These are phyloP conservation scores for Berberis vulgaris DNA, from an alignment of 164 flowering plant species.

Conservation along the genomic window DNA sequence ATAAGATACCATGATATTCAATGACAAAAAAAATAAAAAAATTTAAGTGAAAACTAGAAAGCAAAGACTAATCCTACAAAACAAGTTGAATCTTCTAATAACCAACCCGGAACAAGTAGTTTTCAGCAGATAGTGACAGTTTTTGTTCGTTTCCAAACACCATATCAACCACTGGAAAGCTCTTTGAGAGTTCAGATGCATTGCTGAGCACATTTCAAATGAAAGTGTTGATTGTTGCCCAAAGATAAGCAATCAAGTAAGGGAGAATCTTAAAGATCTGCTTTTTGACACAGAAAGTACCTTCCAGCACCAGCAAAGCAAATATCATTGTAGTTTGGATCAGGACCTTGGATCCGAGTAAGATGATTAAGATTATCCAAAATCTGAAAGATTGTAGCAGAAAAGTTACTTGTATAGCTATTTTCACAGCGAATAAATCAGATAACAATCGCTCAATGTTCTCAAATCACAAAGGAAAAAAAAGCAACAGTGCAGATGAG, in stretches of 20 bases:
- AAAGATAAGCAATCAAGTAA: conserved; percentile 1
- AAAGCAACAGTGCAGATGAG: too few relatives aligned
- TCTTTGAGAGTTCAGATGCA: conserved; percentile 47
- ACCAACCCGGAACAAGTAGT: conserved; percentile 79
- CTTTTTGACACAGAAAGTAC: conserved; percentile 25
- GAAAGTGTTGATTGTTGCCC: neutral
- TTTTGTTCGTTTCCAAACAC: conserved; percentile 71
- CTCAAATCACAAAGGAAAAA: too few relatives aligned
- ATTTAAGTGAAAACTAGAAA: neutral
- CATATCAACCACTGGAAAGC: conserved; percentile 80
- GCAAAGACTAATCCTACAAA: neutral
- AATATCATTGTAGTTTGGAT: conserved; percentile 80
- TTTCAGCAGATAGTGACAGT: conserved; percentile 73
- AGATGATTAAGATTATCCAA: conserved; percentile 48
- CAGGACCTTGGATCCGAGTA: conserved; percentile 74
- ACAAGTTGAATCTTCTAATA: neutral
- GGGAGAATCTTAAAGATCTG: neutral
- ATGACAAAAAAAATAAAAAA: neutral
- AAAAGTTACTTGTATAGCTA: neutral
- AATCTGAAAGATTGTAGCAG: conserved; percentile 32
- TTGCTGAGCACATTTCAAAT: conserved; percentile 39
- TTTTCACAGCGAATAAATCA: neutral
- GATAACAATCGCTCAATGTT: too few relatives aligned
- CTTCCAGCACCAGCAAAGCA: conserved; percentile 92
- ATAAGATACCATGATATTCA: neutral